A percentile compares a stretch with the other conserved stretches of the same genome.
These are phyloP conservation scores for Thozetella sp. DNA, from an alignment of 495 filamentous ascomycete genomes.

Conservation along the genomic window DNA sequence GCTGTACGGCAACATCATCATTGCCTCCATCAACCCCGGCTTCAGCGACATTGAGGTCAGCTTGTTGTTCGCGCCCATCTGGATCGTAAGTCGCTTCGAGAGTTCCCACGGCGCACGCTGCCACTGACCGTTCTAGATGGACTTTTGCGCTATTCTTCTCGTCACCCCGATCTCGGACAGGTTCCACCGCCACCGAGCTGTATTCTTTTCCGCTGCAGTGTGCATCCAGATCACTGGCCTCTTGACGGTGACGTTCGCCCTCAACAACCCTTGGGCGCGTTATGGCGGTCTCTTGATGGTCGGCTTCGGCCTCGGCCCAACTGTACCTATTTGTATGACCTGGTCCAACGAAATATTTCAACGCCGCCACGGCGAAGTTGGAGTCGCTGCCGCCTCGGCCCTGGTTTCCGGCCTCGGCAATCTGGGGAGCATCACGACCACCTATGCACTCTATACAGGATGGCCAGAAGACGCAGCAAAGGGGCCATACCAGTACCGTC, in stretches of 20 bases:
- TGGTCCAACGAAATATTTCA: constrained; percentile 94
- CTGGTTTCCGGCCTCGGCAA: constrained; percentile 87
- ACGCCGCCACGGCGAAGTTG: constrained; percentile 84
- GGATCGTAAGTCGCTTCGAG: constrained; percentile 64
- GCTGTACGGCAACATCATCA: constrained; percentile 84
- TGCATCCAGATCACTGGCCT: constrained; percentile 83
- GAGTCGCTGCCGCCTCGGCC: constrained; percentile 85
- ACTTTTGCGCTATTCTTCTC: constrained; percentile 84
- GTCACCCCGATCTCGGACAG: constrained; percentile 85
- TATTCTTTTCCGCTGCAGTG: constrained; percentile 78
- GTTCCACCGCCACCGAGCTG: constrained; percentile 79
- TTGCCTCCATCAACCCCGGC: constrained; percentile 70
- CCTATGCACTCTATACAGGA: constrained; percentile 85
- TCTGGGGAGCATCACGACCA: constrained; percentile 81
- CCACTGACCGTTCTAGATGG: constrained; percentile 57
- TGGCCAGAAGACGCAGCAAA: constrained; percentile 73
- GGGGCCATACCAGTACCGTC: constrained; percentile 73
- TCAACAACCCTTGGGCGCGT: constrained; percentile 73
- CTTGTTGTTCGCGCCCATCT: constrained; percentile 86
- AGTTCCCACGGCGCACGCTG: neutral
- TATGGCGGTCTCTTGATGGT: constrained; percentile 90
- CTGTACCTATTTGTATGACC: constrained; percentile 89
- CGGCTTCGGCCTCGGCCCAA: constrained; percentile 89
- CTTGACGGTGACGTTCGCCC: constrained; percentile 76
- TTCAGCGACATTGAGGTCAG: constrained; percentile 77